A percentile compares a stretch with the other conserved stretches of the same genome.
Evolutionary conservation across 768 basidiomycete genomes (phyloP).

Genomic region (Naganishia antarctica): DNA sequence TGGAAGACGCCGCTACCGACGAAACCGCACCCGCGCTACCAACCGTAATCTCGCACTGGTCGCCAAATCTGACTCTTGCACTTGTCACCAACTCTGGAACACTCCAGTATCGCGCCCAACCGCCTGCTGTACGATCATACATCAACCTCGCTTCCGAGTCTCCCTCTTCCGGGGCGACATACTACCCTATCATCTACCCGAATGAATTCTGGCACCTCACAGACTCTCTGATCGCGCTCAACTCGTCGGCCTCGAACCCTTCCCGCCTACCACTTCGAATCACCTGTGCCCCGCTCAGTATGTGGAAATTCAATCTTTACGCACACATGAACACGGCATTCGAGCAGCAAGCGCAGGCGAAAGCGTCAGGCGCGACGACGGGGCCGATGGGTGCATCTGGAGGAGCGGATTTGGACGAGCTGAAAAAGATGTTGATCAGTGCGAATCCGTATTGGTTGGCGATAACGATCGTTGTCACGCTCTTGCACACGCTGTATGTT

Average conservation of each 20-base stretch:
- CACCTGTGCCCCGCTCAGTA: slow-evolving; percentile 73
- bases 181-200: slow-evolving; percentile 82
- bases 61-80: slow-evolving; percentile 77
- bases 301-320: slow-evolving; percentile 66
- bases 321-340: slow-evolving; percentile 80
- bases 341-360: slow-evolving; percentile 70
- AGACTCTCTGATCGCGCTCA: slow-evolving; percentile 76
- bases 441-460: slow-evolving; percentile 71
- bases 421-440: slow-evolving; percentile 82
- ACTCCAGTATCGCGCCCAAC: slow-evolving; percentile 29
- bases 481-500: slow-evolving; percentile 79
- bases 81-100: slow-evolving; percentile 67
- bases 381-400: slow-evolving; percentile 53
- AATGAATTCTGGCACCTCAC: slow-evolving; percentile 88
- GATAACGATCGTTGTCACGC: slow-evolving; percentile 74
- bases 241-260: slow-evolving; percentile 66
- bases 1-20: slow-evolving; percentile 37
- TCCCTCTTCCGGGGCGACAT: slow-evolving; percentile 30
- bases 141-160: slow-evolving; percentile 58
- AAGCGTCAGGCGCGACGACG: slow-evolving; percentile 48
- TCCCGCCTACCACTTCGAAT: slow-evolving; percentile 67
- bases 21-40: slow-evolving; percentile 48
- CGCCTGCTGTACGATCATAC: slow-evolving; percentile 52
- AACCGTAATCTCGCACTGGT: slow-evolving; percentile 77
- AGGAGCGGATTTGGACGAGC: slow-evolving; percentile 76